Percentiles rank a stretch among this genome's conserved stretches.
Conservation (phyloP, 768 basidiomycete genomes). For the Naematelia aurantialba region DNA sequence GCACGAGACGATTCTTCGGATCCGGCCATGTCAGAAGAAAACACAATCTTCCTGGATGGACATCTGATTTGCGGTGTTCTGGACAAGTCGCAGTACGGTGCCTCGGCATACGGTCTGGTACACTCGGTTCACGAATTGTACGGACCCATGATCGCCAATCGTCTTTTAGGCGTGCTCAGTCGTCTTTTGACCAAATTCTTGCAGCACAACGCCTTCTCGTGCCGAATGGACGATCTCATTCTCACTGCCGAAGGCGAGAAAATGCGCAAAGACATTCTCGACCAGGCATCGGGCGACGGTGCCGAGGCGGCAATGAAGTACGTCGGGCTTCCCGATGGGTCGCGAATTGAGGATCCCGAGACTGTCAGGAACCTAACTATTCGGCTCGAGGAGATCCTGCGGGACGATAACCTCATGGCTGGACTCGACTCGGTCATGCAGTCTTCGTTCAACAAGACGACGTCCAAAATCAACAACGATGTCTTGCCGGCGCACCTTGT, state of each 20-base stretch:
- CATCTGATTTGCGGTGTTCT: constrained; percentile 89
- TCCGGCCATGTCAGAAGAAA: constrained; percentile 70
- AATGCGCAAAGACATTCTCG: constrained; percentile 65
- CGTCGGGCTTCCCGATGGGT: constrained; percentile 57
- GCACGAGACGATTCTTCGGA: constrained; percentile 47
- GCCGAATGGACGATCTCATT: constrained; percentile 96
- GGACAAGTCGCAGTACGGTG: constrained; percentile 96
- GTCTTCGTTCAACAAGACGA: constrained; percentile 62
- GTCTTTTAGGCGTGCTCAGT: constrained; percentile 85
- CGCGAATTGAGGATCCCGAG: constrained; percentile 49
- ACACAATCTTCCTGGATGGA: constrained; percentile 86
- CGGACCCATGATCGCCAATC: constrained; percentile 81
- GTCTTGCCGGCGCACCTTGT: constrained; percentile 81
- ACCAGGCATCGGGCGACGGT: constrained; percentile 67
- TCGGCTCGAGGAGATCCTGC: constrained; percentile 83
- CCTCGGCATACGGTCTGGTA: constrained; percentile 90
- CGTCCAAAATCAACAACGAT: constrained; percentile 80
- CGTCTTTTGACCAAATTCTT: constrained; percentile 95
- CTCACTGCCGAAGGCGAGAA: constrained; percentile 77
- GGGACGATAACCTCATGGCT: constrained; percentile 96
- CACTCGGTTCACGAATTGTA: constrained; percentile 97
- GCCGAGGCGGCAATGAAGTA: constrained; percentile 79
- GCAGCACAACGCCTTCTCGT: constrained; percentile 94
- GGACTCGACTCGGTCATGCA: constrained; percentile 67
- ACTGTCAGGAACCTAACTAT: constrained; percentile 50